Base-by-base conservation (phyloP, 306 rosid species). In the Malus fusca region DNA sequence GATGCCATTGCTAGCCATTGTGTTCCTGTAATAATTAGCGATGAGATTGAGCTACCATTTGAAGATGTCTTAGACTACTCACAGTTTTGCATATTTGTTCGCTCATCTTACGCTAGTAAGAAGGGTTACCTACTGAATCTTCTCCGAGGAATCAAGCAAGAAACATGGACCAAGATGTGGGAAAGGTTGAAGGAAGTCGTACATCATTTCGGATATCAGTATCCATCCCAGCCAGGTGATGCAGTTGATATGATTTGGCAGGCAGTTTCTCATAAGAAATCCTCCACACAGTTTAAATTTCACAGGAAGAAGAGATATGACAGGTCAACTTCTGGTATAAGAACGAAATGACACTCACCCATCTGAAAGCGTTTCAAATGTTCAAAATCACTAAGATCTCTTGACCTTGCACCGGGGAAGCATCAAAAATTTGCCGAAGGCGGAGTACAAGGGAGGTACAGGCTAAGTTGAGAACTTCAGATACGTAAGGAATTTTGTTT, bases 1-100 rank as follows among this genome's bases (percentile, higher is more conserved):
- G 99, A 95, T 79, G 91, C 99, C 69, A 90, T 92, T 69, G 92
- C 91, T 28, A 90, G 97, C 85, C 93, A 90, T 71, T 92, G 97
- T 77, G 90, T 93, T 77, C 98, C 98, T 21, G 98, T 93, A 68
- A 87, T 91, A 43, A 86, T 93, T 13, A 93, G 97, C 11, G 97
- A 94, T 42, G 81, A 94, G 68, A 91, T 94, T 71, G 98, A 91
- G 83, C 88, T 94, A 67, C 98, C 97, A 25, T 91, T 83, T 65
- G 97, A 90, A 84, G 97, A 94, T 81, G 84, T 84, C 78, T 74
- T 94, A 37, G 96, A 94, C 80, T 94, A 94, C 92, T 85, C 98
- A 11, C 73, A 91, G 58, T 94, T 94, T 78, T 85, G 90, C 73
- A 42, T 94, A 75, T 90, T 91, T 18, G 88, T 90, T 46, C 83